Evolutionary conservation across 2,329 filamentous ascomycete species (phyloP).

Genomic region (Thermochaetoides dissita): DNA sequence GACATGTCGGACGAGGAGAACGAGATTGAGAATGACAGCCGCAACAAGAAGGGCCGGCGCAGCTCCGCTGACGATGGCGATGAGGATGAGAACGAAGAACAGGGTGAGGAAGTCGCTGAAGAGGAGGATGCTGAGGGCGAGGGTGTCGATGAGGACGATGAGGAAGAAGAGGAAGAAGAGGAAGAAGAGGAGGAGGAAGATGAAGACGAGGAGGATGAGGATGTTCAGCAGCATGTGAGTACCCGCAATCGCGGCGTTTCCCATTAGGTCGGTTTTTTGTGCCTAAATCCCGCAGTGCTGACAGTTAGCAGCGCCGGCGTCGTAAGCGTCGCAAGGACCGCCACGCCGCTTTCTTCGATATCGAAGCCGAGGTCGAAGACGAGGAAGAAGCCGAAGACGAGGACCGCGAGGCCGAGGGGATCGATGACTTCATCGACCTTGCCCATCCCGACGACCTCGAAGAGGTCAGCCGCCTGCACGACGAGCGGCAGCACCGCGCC

Average conservation of each 20-base stretch:
- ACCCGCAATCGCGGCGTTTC: not conserved
- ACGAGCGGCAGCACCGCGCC: conserved; percentile 86
- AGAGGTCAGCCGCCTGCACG: conserved; percentile 65
- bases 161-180: conserved; percentile 24
- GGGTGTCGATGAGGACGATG: conserved; percentile 20
- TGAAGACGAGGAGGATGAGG: conserved; percentile 47
- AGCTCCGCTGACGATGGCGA: conserved; percentile 29
- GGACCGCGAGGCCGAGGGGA: conserved; percentile 73
- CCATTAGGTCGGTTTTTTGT: not conserved
- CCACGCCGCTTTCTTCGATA: conserved; percentile 84
- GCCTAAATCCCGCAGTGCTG: conserved; percentile 1
- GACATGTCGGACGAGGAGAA: conserved; percentile 61
- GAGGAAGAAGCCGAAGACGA: conserved; percentile 81
- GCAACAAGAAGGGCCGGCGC: conserved; percentile 24
- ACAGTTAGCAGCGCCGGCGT: conserved; percentile 41
- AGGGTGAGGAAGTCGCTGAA: conserved; percentile 12
- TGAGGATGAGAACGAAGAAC: conserved; percentile 29
- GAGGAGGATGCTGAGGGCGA: conserved; percentile 21
- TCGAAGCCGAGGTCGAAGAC: conserved; percentile 95
- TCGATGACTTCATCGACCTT: conserved; percentile 74
- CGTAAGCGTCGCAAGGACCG: conserved; percentile 64
- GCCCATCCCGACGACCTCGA: conserved; percentile 81
- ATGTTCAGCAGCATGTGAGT: conserved; percentile 48
- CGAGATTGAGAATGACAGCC: conserved; percentile 23
- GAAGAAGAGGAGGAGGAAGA: conserved; percentile 31